Base-by-base conservation (phyloP, 768 basidiomycete genomes). In the Vishniacozyma victoriae region DNA sequence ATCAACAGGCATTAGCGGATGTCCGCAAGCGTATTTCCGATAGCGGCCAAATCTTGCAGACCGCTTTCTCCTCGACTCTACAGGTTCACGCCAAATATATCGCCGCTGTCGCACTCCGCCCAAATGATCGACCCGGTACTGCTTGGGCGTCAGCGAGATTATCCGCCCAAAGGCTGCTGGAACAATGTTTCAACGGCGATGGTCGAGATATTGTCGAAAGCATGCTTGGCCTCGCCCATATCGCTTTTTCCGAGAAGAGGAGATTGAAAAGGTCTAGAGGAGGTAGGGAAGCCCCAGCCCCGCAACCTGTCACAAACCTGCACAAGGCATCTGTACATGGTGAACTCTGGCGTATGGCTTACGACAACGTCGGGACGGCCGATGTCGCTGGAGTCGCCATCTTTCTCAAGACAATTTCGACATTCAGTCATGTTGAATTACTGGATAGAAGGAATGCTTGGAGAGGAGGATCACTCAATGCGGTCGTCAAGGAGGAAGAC, bases 341-440 rank as follows among this genome's bases (percentile, higher is more conserved):
- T 38, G 78, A 78, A 37, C 69, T 87, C 25, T 96, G 92, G 92
- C 74, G 71, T 44, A 78, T 76, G 55, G 72, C 80, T 2, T 91
- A 85, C 59, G 76, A 79, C 7, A 73, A 75, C 5, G 66, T 90
- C 3, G 31, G 22, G 11, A 9, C 29, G 9, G 74, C 73, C 33
- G 86, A 91, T 61, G 64, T 74, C 5, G 76, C 79, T 25, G 85
- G 78, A 1, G 75, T 84, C 19, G 77, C 78, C 9, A 74, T 78
- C 29, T 67, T 91, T 23, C 72, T 91, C 31, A 71, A 76, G 24
- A 73, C 81, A 1, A 72, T 85, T 5, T 76, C 85, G 2, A 75
- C 76, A 23, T 77, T 78, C 22, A 78, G 84, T 7, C 83, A 88
- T 66, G 66, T 91, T 24, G 85, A 87, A 64, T 63, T 70, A 18